Conservation (phyloP, 2,329 filamentous ascomycete species). For the Penicillium sp. region DNA sequence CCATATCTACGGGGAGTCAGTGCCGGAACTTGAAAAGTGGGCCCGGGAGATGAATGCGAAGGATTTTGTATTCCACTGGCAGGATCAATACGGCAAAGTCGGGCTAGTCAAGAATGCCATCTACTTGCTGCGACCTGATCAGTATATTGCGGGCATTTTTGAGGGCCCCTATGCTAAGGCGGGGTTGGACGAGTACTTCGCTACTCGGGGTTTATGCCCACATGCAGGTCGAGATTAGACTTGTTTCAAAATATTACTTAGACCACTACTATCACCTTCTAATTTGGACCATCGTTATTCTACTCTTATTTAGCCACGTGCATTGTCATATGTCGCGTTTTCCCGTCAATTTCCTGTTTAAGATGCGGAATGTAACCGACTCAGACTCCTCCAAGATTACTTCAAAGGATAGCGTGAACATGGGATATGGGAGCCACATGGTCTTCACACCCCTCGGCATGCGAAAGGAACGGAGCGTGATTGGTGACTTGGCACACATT, state of each 20-base stretch:
- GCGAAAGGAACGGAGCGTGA: slow-evolving; percentile 1
- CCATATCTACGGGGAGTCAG: slow-evolving; percentile 30
- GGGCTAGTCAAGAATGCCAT: slow-evolving; percentile 27
- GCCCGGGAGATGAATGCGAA: slow-evolving; percentile 21
- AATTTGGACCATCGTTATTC: background rate
- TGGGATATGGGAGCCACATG: background rate
- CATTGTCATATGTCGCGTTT: background rate
- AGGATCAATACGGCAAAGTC: slow-evolving; percentile 19
- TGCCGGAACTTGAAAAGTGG: slow-evolving; percentile 24
- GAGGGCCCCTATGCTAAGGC: slow-evolving; percentile 16
- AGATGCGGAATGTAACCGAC: background rate
- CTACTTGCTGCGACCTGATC: slow-evolving; percentile 35
- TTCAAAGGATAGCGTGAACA: background rate
- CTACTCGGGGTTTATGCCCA: slow-evolving; percentile 4
- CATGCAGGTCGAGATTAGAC: background rate
- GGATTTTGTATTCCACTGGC: slow-evolving; percentile 28
- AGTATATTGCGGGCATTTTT: slow-evolving; percentile 30
- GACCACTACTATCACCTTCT: background rate
- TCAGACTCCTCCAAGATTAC: background rate
- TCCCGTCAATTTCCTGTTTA: background rate
- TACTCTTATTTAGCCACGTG: background rate
- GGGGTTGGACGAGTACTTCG: slow-evolving; percentile 28
- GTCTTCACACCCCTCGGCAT: slow-evolving; percentile 1
- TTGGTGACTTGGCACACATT: slow-evolving; percentile 9
- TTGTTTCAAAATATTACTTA: background rate